These are phyloP conservation scores for Talaromyces sp. DNA, from an alignment of 2,329 filamentous ascomycete species.

Conservation along the genomic window DNA sequence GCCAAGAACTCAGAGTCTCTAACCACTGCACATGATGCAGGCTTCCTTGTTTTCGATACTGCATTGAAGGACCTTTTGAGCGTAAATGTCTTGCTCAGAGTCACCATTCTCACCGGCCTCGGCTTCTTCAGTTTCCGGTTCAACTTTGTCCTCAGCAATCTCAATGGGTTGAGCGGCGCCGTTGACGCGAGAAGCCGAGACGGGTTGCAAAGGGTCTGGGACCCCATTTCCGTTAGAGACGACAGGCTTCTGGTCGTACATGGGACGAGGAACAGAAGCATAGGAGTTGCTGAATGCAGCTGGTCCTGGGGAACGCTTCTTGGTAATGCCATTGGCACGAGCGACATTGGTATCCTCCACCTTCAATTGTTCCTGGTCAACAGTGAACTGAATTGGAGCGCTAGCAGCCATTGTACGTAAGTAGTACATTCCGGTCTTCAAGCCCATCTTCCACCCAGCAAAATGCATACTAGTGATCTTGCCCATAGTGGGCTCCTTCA, in stretches of 20 bases:
- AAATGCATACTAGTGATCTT: slow-evolving; percentile 99
- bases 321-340: slow-evolving; percentile 54
- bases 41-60: slow-evolving; percentile 96
- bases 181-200: slow-evolving; percentile 40
- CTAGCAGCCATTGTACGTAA: slow-evolving; percentile 95
- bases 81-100: slow-evolving; percentile 89
- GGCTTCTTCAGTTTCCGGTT: slow-evolving; percentile 63
- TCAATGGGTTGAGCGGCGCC: slow-evolving; percentile 55
- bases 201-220: slow-evolving; percentile 29
- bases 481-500: slow-evolving; percentile 99
- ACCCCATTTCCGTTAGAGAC: slow-evolving; percentile 46
- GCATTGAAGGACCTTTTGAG: slow-evolving; percentile 84
- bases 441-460: slow-evolving; percentile 94
- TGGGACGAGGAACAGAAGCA: slow-evolving; percentile 62
- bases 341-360: slow-evolving; percentile 76
- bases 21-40: slow-evolving; percentile 97
- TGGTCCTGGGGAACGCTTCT: slow-evolving; percentile 65
- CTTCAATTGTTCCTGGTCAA: slow-evolving; percentile 92
- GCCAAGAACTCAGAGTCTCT: neutral
- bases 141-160: slow-evolving; percentile 57
- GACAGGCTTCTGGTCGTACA: slow-evolving; percentile 56
- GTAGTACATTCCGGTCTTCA: slow-evolving; percentile 99
- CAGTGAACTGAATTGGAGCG: slow-evolving; percentile 96
- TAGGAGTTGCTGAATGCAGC: slow-evolving; percentile 52
- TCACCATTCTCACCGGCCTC: slow-evolving; percentile 69